Evolutionary conservation across 2,329 filamentous ascomycete genomes (phyloP), one percentile per base, ranked within the genome.

Genomic region (Aureobasidium namibiae): DNA sequence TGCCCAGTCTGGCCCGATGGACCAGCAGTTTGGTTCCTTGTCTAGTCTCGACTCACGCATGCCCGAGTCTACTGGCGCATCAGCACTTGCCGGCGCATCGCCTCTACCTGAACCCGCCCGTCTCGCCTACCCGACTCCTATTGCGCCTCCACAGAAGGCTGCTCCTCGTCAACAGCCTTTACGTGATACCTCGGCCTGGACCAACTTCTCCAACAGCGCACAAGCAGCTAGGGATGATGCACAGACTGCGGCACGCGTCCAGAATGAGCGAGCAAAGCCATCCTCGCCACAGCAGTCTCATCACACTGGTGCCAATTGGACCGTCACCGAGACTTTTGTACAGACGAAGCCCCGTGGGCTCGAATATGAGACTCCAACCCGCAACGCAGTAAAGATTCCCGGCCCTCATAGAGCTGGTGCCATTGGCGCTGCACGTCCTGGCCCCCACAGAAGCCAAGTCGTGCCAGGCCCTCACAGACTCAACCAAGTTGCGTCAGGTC

Each of bases 291-390:
- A 42, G 16, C 57, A 61, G 38, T 23, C 42, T 10, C 42, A 29
- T n/a, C 52, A 45, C 13, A 29, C 39, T 16, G 23, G 42, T 11
- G 4, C 36, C 29, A 48, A 46, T 16, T 63, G 62, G 62, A 67
- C 66, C 49, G 52, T 54, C n/a, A 21, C 31, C 14, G 70, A 72
- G 63, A 73, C 70, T 0, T 73, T 72, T 65, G 70, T 68, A 63
- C 67, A 72, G 63, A 71, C 69, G 4, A 63, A 64, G 46, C 34
- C 53, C 38, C 61, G 62, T 31, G 65, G 62, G 52, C 65, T 69
- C 44, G 69, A 68, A 34, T 68, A 57, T 1, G 38, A 42, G 14
- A 54, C 50, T 42, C 50, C 50, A 14, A 63, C 66, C 26, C 68
- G 70, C 23, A 61, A 41, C 45, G 23, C 26, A 6, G n/a, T 31